Base-by-base conservation (phyloP, 495 filamentous ascomycete genomes). In the Penicillium pancosmium region DNA sequence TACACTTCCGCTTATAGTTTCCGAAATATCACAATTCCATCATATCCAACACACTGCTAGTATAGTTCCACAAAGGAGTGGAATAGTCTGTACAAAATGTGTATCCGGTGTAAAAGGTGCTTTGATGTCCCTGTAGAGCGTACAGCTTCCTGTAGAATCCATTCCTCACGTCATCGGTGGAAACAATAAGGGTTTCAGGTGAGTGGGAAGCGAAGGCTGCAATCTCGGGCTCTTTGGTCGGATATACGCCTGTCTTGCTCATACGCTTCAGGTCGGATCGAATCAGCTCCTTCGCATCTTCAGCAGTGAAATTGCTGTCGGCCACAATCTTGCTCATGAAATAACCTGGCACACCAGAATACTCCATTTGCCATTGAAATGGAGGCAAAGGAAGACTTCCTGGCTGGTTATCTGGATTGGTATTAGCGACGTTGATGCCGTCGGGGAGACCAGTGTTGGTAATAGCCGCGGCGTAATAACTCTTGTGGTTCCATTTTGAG, bases 101-200 rank as follows among this genome's bases (percentile, higher is more conserved):
- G 41, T 52, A 47, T 1, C 83, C 83, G 0, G 82, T 85, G 50
- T 78, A 87, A 52, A 62, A 88, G 6, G 80, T 84, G 16, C 69
- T 68, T 48, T 73, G 56, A n/a, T 73, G 61, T 3, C 83, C 83
- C 67, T 87, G 82, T 56, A 87, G 61, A 13, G 60, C 77, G 60
- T 80, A 76, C 52, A 82, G 61, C 23, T 78, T 63, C 54, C 72
- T 65, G 44, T 86, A 83, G 52, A 84, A 86, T 1, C 82, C 82
- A 38, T 50, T 49, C 31, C 52, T 58, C 34, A 84, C 78, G 1
- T 70, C 75, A 25, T 74, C 57, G 0, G 55, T 54, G 4, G 67
- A 59, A 1, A 75, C 71, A 5, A n/a, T 50, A 23, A 79, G 40
- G 27, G 68, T 52, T 31, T 69, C 76, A 0, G 73, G 75, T 3